A percentile compares a stretch with the other conserved stretches of the same genome.
These are phyloP conservation scores for Bryoerythrophyllum caledonicum DNA, from an alignment of 225 moss, liverwort and hornwort genomes.

Conservation along the genomic window DNA sequence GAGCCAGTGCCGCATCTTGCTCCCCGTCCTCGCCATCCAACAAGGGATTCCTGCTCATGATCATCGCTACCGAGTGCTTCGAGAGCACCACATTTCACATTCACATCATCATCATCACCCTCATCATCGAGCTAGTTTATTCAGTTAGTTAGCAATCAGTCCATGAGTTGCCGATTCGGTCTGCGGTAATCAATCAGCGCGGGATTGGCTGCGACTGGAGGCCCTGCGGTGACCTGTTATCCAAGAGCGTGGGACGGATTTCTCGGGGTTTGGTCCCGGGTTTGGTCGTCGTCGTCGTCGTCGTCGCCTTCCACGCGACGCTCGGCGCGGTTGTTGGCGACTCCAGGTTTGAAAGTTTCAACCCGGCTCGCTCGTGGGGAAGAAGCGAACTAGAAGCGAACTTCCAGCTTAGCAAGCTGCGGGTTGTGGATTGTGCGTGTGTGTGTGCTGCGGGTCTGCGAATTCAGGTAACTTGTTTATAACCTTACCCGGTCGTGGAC, in stretches of 20 bases:
- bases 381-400: no score
- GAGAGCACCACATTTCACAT: no score
- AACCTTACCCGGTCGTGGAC: neutral
- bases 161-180: no score
- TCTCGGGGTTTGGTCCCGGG: slow-evolving; percentile 9
- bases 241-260: slow-evolving; percentile 13
- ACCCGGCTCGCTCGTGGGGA: neutral
- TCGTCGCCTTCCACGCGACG: neutral
- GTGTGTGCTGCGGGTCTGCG: neutral
- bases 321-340: slow-evolving; percentile 23
- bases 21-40: neutral
- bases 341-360: slow-evolving; percentile 27
- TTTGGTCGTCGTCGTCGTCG: slow-evolving; percentile 1
- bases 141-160: neutral
- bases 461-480: neutral
- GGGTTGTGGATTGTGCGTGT: neutral
- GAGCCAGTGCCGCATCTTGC: slow-evolving; percentile 6
- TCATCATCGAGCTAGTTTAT: neutral
- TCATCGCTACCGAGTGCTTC: neutral
- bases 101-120: no score
- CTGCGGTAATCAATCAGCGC: neutral
- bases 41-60: slow-evolving; percentile 8
- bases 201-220: neutral
- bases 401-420: no score
- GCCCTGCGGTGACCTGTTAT: neutral